Conservation (phyloP, 1,139 yeast genomes). For the Geotrichum bryndzae region DNA sequence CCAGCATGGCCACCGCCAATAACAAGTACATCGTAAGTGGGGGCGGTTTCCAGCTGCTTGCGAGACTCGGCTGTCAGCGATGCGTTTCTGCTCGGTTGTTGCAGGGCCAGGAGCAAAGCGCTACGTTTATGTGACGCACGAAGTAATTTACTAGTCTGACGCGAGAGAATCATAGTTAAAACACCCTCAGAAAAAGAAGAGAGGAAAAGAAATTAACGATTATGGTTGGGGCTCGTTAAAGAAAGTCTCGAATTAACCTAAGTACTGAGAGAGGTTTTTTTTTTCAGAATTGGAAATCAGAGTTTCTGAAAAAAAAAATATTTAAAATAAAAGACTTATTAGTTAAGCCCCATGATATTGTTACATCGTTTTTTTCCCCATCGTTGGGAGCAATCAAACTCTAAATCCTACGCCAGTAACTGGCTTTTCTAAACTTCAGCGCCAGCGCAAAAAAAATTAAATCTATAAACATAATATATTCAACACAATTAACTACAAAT, state of each 20-base stretch:
- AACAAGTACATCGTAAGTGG: slow-evolving; percentile 61
- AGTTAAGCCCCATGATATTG: neutral
- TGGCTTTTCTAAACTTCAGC: no score
- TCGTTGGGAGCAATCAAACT: neutral
- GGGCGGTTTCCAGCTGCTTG: slow-evolving; percentile 16
- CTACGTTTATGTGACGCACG: neutral
- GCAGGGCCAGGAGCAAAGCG: neutral
- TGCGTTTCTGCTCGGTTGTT: slow-evolving; percentile 4
- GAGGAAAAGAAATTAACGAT: no score
- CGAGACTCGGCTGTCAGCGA: slow-evolving; percentile 11
- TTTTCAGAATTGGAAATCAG: neutral
- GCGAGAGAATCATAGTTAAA: neutral
- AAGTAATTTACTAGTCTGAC: neutral
- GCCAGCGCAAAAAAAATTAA: no score
- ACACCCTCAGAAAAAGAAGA: no score
- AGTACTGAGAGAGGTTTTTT: neutral
- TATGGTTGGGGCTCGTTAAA: neutral
- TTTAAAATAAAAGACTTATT: neutral
- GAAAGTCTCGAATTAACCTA: neutral
- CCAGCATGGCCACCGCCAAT: slow-evolving; percentile 99
- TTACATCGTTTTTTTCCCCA: neutral
- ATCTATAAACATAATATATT: neutral
- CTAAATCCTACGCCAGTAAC: no score
- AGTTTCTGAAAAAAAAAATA: neutral
- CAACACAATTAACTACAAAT: neutral